Evolutionary conservation across 2,329 filamentous ascomycete genomes (phyloP).

Genomic region (Trichoderma hamatum): DNA sequence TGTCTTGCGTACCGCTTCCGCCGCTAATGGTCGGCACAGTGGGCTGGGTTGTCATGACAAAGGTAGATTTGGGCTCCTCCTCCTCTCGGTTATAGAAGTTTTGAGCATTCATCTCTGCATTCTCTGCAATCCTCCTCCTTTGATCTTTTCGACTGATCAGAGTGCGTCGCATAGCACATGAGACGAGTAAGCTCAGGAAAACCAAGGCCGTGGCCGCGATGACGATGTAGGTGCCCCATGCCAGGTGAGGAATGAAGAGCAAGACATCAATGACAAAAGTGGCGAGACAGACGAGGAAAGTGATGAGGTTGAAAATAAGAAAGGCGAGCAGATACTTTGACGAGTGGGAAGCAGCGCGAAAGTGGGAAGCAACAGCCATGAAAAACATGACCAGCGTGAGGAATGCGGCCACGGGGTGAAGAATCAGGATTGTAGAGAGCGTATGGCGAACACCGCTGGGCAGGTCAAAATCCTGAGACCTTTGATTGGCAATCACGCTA

Average conservation of each 20-base stretch:
- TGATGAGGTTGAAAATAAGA: slow-evolving; percentile 83
- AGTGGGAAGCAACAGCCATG: slow-evolving; percentile 78
- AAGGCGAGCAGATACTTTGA: slow-evolving; percentile 82
- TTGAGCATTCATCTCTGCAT: slow-evolving; percentile 95
- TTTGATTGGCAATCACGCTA: slow-evolving; percentile 34
- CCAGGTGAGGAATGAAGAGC: slow-evolving; percentile 89
- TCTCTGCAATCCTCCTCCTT: slow-evolving; percentile 87
- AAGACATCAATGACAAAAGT: slow-evolving; percentile 93
- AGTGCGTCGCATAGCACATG: slow-evolving; percentile 92
- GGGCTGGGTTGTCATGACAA: slow-evolving; percentile 53
- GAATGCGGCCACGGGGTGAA: slow-evolving; percentile 88
- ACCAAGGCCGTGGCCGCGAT: slow-evolving; percentile 86
- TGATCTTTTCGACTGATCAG: slow-evolving; percentile 90
- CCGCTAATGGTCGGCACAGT: slow-evolving; percentile 62
- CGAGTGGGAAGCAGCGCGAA: slow-evolving; percentile 87
- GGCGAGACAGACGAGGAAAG: slow-evolving; percentile 79
- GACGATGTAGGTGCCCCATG: slow-evolving; percentile 93
- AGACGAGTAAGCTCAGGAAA: slow-evolving; percentile 78
- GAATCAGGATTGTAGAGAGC: slow-evolving; percentile 86
- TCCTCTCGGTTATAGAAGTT: slow-evolving; percentile 81
- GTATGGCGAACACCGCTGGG: slow-evolving; percentile 56
- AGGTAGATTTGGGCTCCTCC: slow-evolving; percentile 51
- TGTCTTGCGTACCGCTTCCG: slow-evolving; percentile 53
- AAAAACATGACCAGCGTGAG: slow-evolving; percentile 83
- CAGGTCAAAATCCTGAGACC: slow-evolving; percentile 57